A percentile compares a stretch with the other conserved stretches of the same genome.
Conservation (phyloP, 768 basidiomycete genomes). For the Cantharellus anzutake region DNA sequence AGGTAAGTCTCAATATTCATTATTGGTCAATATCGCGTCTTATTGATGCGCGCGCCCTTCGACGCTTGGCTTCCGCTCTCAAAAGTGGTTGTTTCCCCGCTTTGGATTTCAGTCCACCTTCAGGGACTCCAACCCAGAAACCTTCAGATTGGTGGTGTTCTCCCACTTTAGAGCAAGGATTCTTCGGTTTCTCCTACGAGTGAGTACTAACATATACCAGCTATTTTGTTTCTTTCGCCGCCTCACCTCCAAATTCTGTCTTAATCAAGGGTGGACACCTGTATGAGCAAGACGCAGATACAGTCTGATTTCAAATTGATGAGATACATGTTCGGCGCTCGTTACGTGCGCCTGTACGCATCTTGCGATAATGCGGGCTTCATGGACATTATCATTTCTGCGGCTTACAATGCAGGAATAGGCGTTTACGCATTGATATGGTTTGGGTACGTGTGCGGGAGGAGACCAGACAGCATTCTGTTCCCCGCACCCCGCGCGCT, state of each 20-base stretch:
- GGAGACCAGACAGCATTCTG: neutral
- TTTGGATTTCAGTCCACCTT: too few relatives aligned
- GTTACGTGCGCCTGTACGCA: slow-evolving; percentile 8
- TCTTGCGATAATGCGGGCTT: slow-evolving; percentile 2
- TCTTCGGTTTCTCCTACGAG: neutral
- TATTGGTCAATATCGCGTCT: too few relatives aligned
- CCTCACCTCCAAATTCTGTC: neutral
- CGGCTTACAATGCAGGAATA: slow-evolving; percentile 1
- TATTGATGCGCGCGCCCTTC: too few relatives aligned
- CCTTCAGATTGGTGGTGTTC: too few relatives aligned
- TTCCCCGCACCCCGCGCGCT: neutral
- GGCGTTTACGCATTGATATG: slow-evolving; percentile 4
- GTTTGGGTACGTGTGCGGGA: neutral
- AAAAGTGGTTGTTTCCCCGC: too few relatives aligned
- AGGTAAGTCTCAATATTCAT: too few relatives aligned
- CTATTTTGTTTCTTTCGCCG: neutral
- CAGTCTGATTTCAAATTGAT: slow-evolving; percentile 3
- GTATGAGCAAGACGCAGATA: neutral
- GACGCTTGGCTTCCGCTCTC: too few relatives aligned
- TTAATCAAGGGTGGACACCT: neutral
- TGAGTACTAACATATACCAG: neutral
- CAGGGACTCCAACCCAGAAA: too few relatives aligned
- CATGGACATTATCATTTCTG: slow-evolving; percentile 1
- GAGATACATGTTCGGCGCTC: slow-evolving; percentile 2
- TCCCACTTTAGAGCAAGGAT: neutral